Percentiles rank a stretch among this genome's conserved stretches.
Evolutionary conservation across 2,329 filamentous ascomycete genomes (phyloP).

Genomic region (Ploettnerulaceae sp.): DNA sequence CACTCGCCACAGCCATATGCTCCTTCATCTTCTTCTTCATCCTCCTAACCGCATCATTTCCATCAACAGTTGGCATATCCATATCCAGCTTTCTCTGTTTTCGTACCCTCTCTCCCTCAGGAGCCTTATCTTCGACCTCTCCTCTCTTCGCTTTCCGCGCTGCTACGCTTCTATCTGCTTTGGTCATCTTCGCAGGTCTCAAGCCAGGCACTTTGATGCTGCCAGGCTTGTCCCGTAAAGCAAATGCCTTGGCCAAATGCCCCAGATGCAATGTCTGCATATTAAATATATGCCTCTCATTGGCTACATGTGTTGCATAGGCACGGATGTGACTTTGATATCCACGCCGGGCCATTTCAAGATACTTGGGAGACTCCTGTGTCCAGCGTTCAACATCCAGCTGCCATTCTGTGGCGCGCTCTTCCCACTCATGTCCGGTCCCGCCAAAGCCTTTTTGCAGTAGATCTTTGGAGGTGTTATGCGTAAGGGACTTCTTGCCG

Average conservation of each 20-base stretch:
- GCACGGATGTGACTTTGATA: constrained; percentile 91
- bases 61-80: constrained; percentile 41
- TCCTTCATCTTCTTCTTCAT: constrained; percentile 60
- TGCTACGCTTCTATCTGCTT: constrained; percentile 37
- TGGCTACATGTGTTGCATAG: constrained; percentile 87
- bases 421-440: constrained; percentile 54
- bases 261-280: constrained; percentile 88
- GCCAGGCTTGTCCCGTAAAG: constrained; percentile 78
- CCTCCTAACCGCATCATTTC: constrained; percentile 55
- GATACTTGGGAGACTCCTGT: constrained; percentile 57
- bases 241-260: constrained; percentile 91
- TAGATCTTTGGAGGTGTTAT: constrained; percentile 60
- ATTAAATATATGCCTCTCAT: constrained; percentile 83
- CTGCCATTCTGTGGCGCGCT: constrained; percentile 62
- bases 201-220: constrained; percentile 59
- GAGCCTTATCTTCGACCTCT: constrained; percentile 35
- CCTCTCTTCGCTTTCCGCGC: constrained; percentile 34
- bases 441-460: constrained; percentile 59
- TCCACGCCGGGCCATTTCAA: constrained; percentile 77
- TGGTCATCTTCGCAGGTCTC: constrained; percentile 40
- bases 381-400: constrained; percentile 63
- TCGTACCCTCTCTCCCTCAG: constrained; percentile 32
- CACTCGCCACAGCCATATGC: constrained; percentile 52
- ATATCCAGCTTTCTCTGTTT: constrained; percentile 36
- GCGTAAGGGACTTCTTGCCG: constrained; percentile 61